Conservation (phyloP, 73 alveolate species). For the Tetrahymena borealis region DNA sequence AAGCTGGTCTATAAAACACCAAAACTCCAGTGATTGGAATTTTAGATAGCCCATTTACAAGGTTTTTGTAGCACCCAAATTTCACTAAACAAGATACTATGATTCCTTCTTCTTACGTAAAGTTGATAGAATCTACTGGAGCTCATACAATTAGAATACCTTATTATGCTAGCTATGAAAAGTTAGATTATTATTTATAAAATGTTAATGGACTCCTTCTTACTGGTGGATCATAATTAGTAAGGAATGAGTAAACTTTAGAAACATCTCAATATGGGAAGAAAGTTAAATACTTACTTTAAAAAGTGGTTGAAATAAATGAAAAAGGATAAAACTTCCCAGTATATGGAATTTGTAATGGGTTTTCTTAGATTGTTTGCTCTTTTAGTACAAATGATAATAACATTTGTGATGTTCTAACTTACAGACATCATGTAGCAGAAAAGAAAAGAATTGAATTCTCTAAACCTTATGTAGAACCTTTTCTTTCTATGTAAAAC, state of each 20-base stretch:
- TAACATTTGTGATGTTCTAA: not conserved
- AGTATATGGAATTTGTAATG: not conserved
- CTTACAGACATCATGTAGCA: not conserved
- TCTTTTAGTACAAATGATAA: not conserved
- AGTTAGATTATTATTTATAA: not conserved
- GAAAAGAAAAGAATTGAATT: not conserved
- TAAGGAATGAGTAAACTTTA: not conserved
- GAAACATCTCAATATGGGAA: not conserved
- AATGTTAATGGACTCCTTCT: not conserved
- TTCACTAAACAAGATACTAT: not conserved
- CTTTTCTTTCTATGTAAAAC: not conserved
- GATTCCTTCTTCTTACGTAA: not conserved
- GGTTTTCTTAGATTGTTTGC: not conserved
- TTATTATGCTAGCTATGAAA: not conserved
- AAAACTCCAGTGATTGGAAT: not conserved
- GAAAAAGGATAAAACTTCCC: not conserved
- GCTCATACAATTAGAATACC: not conserved
- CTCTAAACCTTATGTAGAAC: not conserved
- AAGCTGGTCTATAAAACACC: not conserved
- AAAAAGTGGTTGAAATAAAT: not conserved
- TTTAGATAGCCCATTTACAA: not conserved
- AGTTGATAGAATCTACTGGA: not conserved
- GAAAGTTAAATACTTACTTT: not conserved
- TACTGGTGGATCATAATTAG: not conserved
- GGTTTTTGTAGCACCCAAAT: not conserved